A percentile compares a stretch with the other conserved stretches of the same genome.
phyloP scores from a whole-genome alignment of 2,329 filamentous ascomycete species.

The Aspergillus phoenicis region DNA sequence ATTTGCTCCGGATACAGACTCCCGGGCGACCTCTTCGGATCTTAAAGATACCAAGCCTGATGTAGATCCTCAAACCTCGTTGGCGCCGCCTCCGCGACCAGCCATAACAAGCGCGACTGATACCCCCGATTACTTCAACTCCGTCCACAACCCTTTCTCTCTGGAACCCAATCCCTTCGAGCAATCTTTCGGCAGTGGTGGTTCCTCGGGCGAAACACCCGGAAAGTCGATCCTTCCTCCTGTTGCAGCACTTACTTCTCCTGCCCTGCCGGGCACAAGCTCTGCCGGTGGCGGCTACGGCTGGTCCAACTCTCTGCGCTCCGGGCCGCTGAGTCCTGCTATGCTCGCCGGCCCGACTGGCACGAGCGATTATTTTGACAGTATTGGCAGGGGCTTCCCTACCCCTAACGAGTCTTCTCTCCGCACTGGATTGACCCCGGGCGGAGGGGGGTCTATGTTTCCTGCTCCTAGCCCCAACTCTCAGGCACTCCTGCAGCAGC shows the following conservation, averaged over 20 bases:
- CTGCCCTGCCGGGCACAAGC: constrained; percentile 76
- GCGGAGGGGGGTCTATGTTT: constrained; percentile 96
- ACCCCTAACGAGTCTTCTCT: constrained; percentile 96
- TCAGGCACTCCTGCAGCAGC: constrained; percentile 75
- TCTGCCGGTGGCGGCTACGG: constrained; percentile 69
- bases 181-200: constrained; percentile 72
- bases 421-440: constrained; percentile 87
- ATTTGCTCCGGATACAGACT: constrained; percentile 26
- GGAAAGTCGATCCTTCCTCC: constrained; percentile 81
- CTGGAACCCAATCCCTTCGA: constrained; percentile 95
- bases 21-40: constrained; percentile 36
- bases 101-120: constrained; percentile 55
- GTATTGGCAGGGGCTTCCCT: constrained; percentile 79
- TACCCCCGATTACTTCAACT: constrained; percentile 70
- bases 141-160: constrained; percentile 56
- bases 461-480: constrained; percentile 86
- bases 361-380: constrained; percentile 85
- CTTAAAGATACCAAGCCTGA: constrained; percentile 43
- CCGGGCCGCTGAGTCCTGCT: constrained; percentile 90
- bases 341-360: constrained; percentile 84
- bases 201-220: constrained; percentile 70
- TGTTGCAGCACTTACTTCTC: constrained; percentile 87
- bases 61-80: constrained; percentile 64
- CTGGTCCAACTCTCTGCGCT: constrained; percentile 85
- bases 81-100: constrained; percentile 70